Evolutionary conservation across 306 rosid genomes (phyloP).

Genomic region (Prunus dulcis): DNA sequence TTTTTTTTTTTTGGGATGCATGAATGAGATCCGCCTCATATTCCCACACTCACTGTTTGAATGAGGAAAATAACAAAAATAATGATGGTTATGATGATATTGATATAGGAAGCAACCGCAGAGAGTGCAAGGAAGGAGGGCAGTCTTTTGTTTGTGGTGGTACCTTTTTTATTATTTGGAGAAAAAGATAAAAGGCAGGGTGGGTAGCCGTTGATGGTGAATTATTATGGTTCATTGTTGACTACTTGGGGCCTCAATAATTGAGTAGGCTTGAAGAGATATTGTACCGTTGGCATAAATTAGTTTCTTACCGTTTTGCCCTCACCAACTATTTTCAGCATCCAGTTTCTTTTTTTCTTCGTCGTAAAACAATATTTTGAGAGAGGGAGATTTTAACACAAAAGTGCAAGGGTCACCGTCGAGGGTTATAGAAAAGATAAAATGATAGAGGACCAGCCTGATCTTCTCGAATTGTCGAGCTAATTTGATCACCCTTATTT

Average conservation of each 20-base stretch:
- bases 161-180: not conserved
- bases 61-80: too few relatives aligned
- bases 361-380: too few relatives aligned
- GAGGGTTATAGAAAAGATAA: too few relatives aligned
- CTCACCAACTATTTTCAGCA: not conserved
- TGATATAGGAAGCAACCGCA: too few relatives aligned
- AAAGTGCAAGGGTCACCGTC: too few relatives aligned
- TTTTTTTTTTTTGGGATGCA: not conserved
- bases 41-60: not conserved
- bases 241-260: not conserved
- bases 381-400: too few relatives aligned
- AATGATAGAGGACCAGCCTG: too few relatives aligned
- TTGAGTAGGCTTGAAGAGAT: not conserved
- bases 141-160: not conserved
- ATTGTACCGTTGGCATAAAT: slow-evolving; percentile 7
- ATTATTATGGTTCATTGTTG: not conserved
- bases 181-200: not conserved
- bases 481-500: too few relatives aligned
- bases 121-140: not conserved
- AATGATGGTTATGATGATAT: not conserved
- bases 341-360: not conserved
- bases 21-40: not conserved
- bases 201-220: slow-evolving; percentile 2
- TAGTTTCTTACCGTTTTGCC: not conserved
- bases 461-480: too few relatives aligned